phyloP scores from a whole-genome alignment of 345 rosid species.

The Passiflora organensis region DNA sequence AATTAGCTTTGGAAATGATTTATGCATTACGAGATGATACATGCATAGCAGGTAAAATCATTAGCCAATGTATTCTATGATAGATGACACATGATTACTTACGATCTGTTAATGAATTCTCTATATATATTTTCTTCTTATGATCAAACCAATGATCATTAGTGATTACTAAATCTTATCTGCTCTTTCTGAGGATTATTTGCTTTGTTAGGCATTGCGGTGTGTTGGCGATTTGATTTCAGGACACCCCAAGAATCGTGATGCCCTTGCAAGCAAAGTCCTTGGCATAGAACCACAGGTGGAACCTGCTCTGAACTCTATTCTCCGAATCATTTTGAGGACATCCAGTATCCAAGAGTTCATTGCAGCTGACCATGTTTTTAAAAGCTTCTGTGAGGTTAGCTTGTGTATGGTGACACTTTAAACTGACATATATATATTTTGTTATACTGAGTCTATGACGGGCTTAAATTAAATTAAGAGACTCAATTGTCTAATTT shows the following conservation, averaged over 20 bases:
- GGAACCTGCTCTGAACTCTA: conserved; percentile 90
- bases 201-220: conserved; percentile 58
- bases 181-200: conserved; percentile 13
- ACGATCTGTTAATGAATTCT: neutral
- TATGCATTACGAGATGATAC: too few species aligned
- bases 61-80: neutral
- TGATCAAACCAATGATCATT: neutral
- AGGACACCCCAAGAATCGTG: conserved; percentile 73
- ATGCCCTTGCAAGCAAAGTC: conserved; percentile 78
- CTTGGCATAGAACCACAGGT: conserved; percentile 87
- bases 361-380: conserved; percentile 82
- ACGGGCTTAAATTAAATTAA: neutral
- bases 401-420: conserved; percentile 15
- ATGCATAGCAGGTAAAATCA: too few species aligned
- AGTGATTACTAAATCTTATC: neutral
- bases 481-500: conserved; percentile 7
- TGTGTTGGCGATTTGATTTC: conserved; percentile 77
- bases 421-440: neutral
- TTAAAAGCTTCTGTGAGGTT: conserved; percentile 91
- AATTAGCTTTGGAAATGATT: too few species aligned
- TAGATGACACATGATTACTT: neutral
- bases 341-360: conserved; percentile 88
- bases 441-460: neutral
- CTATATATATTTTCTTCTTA: neutral
- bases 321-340: conserved; percentile 80